These are phyloP conservation scores for Cystobasidiaceae sp. DNA, from an alignment of 1,284 basidiomycete genomes.

Conservation along the genomic window DNA sequence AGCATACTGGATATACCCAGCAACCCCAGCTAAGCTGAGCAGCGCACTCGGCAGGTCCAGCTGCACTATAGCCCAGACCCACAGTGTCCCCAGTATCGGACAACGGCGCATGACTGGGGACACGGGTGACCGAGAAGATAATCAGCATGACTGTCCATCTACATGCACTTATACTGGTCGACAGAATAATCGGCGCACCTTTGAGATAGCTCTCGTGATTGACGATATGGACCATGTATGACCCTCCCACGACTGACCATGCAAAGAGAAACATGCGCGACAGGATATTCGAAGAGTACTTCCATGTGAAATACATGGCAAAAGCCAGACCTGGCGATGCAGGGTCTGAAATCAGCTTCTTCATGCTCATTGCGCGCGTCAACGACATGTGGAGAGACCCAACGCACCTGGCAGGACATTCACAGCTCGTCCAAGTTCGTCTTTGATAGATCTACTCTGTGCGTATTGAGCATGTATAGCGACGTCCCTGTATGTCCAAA, in stretches of 20 bases:
- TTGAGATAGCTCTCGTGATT: constrained; percentile 41
- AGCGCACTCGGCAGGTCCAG: constrained; percentile 43
- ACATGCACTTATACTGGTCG: neutral
- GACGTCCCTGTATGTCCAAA: constrained; percentile 7
- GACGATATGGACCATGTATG: constrained; percentile 32
- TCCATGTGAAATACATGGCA: constrained; percentile 32
- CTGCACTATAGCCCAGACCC: constrained; percentile 46
- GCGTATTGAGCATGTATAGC: constrained; percentile 29
- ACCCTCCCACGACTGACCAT: constrained; percentile 34
- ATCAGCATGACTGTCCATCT: neutral
- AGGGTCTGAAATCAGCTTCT: constrained; percentile 5
- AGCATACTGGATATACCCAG: constrained; percentile 34
- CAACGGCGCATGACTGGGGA: constrained; percentile 42
- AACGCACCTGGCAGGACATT: constrained; percentile 25
- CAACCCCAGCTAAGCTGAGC: constrained; percentile 42
- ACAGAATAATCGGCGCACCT: neutral
- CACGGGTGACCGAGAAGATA: no score
- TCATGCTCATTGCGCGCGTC: neutral
- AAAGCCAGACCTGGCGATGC: constrained; percentile 19
- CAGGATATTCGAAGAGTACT: constrained; percentile 26
- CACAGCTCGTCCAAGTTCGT: constrained; percentile 23
- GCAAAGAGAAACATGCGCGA: constrained; percentile 29
- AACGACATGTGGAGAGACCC: neutral
- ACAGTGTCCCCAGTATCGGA: constrained; percentile 46
- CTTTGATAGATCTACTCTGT: neutral